phyloP scores from a whole-genome alignment of 2,329 filamentous ascomycete species.

The Clarireedia paspali region DNA sequence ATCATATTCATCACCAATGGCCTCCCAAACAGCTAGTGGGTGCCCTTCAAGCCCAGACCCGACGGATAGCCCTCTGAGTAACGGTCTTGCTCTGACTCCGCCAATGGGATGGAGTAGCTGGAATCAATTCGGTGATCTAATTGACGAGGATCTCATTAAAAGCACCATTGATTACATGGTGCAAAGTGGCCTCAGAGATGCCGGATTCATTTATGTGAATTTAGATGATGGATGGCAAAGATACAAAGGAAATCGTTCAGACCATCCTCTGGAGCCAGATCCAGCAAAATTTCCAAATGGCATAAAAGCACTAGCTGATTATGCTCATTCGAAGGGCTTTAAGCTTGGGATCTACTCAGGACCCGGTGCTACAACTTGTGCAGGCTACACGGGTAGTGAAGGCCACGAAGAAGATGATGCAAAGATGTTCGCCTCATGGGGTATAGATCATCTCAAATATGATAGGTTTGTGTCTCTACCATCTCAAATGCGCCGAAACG shows the following conservation, averaged over 20 bases:
- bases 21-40: no score
- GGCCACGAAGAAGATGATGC: constrained; percentile 52
- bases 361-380: constrained; percentile 33
- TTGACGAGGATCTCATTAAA: constrained; percentile 29
- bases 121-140: constrained; percentile 44
- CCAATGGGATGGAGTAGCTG: constrained; percentile 46
- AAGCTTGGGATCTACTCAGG: constrained; percentile 59
- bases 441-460: constrained; percentile 52
- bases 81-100: constrained; percentile 32
- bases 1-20: no score
- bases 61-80: constrained; percentile 18
- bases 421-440: constrained; percentile 48
- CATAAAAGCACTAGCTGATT: not conserved
- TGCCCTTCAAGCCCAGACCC: not conserved
- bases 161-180: not conserved
- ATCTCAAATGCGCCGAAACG: no score
- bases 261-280: not conserved
- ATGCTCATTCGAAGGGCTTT: constrained; percentile 24
- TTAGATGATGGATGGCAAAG: constrained; percentile 1
- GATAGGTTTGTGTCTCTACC: constrained; percentile 34
- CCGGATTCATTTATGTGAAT: not conserved
- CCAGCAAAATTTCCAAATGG: not conserved
- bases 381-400: constrained; percentile 38
- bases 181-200: not conserved
- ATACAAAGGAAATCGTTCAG: not conserved